phyloP scores from a whole-genome alignment of 768 basidiomycete species.

The Trametes coccinea region DNA sequence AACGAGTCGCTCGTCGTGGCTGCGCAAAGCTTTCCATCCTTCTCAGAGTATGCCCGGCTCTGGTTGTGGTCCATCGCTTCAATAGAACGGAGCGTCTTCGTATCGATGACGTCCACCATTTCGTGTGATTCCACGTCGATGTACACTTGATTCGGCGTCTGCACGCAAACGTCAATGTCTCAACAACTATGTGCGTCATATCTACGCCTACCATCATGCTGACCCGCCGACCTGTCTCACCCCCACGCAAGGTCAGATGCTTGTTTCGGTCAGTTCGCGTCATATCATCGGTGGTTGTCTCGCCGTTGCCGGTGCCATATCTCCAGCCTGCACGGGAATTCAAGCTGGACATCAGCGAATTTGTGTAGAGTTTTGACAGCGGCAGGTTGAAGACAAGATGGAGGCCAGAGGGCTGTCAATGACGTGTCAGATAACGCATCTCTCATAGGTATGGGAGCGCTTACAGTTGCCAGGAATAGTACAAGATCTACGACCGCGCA shows the following conservation, averaged over 20 bases:
- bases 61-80: slow-evolving; percentile 6
- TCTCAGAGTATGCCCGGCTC: slow-evolving; percentile 14
- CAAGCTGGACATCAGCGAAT: slow-evolving; percentile 40
- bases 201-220: slow-evolving; percentile 18
- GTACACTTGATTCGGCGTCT: slow-evolving; percentile 23
- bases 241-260: slow-evolving; percentile 8
- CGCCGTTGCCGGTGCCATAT: slow-evolving; percentile 23
- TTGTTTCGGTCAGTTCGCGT: slow-evolving; percentile 12
- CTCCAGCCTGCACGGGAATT: slow-evolving; percentile 40
- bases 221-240: slow-evolving; percentile 19
- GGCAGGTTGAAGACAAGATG: slow-evolving; percentile 40
- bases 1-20: slow-evolving; percentile 7
- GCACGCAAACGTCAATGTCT: background rate
- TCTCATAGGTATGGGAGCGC: background rate
- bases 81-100: slow-evolving; percentile 1
- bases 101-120: slow-evolving; percentile 29
- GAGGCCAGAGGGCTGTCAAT: slow-evolving; percentile 23
- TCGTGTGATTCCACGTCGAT: slow-evolving; percentile 38
- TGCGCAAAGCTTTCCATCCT: slow-evolving; percentile 12
- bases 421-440: background rate
- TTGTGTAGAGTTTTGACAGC: slow-evolving; percentile 41
- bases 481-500: slow-evolving; percentile 31
- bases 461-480: slow-evolving; percentile 34
- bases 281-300: slow-evolving; percentile 14
- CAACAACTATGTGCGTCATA: too few relatives aligned